phyloP scores from a whole-genome alignment of 805 yeast genomes.

The Yarrowia porcina region DNA sequence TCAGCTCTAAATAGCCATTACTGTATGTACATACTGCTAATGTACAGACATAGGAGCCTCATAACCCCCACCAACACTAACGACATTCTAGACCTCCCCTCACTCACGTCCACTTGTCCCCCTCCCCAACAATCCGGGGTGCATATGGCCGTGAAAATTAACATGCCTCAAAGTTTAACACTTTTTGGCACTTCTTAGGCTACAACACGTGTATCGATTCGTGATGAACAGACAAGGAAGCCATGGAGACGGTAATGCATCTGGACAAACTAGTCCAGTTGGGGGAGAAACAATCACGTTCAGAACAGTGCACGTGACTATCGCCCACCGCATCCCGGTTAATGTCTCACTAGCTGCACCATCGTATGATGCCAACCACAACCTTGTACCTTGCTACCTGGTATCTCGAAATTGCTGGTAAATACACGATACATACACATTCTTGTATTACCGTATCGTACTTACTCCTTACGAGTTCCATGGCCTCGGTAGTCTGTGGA shows the following conservation, averaged over 20 bases:
- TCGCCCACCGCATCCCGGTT: background rate
- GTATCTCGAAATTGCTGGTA: no score
- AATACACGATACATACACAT: no score
- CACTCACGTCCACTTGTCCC: background rate
- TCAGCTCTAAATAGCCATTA: no score
- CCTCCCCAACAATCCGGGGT: constrained; percentile 25
- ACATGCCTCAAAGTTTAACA: constrained; percentile 1
- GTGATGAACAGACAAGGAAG: background rate
- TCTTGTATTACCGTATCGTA: no score
- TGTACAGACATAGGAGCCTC: background rate
- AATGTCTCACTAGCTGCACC: constrained; percentile 6
- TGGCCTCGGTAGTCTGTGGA: no score
- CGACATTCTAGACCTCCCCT: background rate
- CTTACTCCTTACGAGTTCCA: no score
- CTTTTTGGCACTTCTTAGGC: background rate
- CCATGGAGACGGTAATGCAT: background rate
- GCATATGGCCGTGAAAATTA: constrained; percentile 21
- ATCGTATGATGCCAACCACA: constrained; percentile 15
- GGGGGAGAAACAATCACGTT: background rate
- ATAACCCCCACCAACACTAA: background rate
- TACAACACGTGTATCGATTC: background rate
- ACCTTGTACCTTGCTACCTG: constrained; percentile 5
- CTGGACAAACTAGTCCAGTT: background rate
- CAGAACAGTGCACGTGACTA: background rate
- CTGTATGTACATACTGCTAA: background rate